Evolutionary conservation across 1,284 basidiomycete species (phyloP).

Genomic region (Rhodotorula sp.): DNA sequence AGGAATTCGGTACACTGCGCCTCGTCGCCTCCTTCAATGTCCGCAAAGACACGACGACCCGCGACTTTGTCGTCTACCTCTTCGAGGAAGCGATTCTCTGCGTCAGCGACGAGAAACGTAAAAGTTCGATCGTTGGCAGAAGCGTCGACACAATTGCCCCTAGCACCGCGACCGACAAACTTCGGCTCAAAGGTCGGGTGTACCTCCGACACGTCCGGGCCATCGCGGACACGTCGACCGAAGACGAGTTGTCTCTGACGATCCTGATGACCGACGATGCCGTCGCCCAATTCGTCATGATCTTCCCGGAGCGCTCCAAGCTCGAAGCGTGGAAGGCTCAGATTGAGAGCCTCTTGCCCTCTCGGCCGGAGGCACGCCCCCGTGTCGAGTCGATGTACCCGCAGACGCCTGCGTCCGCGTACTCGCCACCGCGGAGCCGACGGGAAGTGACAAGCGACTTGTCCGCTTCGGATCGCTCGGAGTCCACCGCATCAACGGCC

Average conservation of each 20-base stretch:
- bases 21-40: constrained; percentile 90
- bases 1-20: constrained; percentile 73
- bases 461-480: constrained; percentile 16
- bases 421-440: not conserved
- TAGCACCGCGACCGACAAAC: constrained; percentile 57
- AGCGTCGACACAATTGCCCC: not conserved
- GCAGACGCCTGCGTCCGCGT: constrained; percentile 4
- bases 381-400: constrained; percentile 28
- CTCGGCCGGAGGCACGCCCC: constrained; percentile 47
- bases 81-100: constrained; percentile 96
- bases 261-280: constrained; percentile 62
- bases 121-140: constrained; percentile 63
- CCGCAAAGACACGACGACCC: constrained; percentile 76
- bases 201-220: constrained; percentile 33
- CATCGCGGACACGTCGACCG: constrained; percentile 27
- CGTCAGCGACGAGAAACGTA: constrained; percentile 88
- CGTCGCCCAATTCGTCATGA: constrained; percentile 87
- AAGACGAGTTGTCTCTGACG: constrained; percentile 35
- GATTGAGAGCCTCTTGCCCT: constrained; percentile 67
- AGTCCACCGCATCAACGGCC: constrained; percentile 15
- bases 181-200: constrained; percentile 89
- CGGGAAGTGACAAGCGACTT: constrained; percentile 4
- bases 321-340: constrained; percentile 82
- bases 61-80: constrained; percentile 52
- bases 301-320: constrained; percentile 84